These are phyloP conservation scores for Apiospora phragmitis DNA, from an alignment of 2,329 filamentous ascomycete genomes.

Conservation along the genomic window DNA sequence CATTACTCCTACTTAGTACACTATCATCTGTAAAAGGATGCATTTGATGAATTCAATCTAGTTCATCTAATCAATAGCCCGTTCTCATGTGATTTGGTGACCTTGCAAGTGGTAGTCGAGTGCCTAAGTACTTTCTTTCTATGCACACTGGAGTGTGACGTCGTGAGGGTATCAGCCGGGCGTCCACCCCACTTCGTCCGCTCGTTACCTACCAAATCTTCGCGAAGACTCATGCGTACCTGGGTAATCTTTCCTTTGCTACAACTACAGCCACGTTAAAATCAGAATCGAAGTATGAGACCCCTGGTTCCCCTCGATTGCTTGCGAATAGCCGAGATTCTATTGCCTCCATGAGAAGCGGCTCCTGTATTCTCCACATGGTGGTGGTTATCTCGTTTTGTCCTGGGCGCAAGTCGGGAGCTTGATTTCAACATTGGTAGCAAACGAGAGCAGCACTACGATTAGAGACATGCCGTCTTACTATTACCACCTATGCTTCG, in stretches of 20 bases:
- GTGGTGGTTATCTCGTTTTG: background rate
- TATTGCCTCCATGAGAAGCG: slow-evolving; percentile 22
- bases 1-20: background rate
- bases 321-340: slow-evolving; percentile 19
- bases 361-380: background rate
- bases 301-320: slow-evolving; percentile 10
- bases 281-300: slow-evolving; percentile 18
- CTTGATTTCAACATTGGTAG: background rate
- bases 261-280: background rate
- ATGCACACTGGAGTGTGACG: background rate
- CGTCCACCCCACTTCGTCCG: background rate
- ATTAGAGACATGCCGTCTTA: slow-evolving; percentile 57
- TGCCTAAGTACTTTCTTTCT: background rate
- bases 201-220: slow-evolving; percentile 9
- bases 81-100: background rate
- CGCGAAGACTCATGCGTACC: background rate
- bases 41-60: background rate
- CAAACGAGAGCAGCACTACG: background rate
- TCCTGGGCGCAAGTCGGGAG: background rate
- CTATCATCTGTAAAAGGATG: background rate
- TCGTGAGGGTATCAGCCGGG: background rate
- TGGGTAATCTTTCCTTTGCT: background rate
- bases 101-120: background rate
- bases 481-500: slow-evolving; percentile 67
- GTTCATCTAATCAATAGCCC: background rate